Evolutionary conservation across 1,284 basidiomycete species (phyloP), one percentile per base, ranked within the genome.

Genomic region (Mixia osmundae): DNA sequence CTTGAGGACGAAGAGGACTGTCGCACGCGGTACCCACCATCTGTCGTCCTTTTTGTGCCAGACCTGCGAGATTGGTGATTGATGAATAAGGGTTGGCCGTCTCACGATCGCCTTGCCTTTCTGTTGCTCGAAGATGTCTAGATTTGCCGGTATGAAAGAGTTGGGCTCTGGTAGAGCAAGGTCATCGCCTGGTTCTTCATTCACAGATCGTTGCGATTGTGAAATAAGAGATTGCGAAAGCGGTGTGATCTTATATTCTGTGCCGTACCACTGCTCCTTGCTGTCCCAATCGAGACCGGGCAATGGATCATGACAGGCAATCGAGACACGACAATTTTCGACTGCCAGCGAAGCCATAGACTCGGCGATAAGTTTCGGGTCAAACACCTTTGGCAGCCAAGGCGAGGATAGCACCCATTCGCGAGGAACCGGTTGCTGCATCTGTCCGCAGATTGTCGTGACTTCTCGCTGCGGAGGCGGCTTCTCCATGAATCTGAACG

Each of bases 31-130:
- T 4, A 87, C 69, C 76, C 80, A 89, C 61, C 87, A 94, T 42
- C 66, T 68, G 56, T 95, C 85, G 53, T 95, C 87, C 52, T 83
- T 83, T 64, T 95, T 95, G 59, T 85, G 70, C 85, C 85, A 95
- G 9, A 91, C 57, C 15, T 71, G 65, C 1, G 72, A 76, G 23
- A 75, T 51, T 1, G 67, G 58, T 0, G 71, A 79, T 53, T 80
- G 66, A 20, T 68, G 62, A 37, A 94, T 65, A 40, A 85, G 67
- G 45, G 67, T 61, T 9, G 87, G 87, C 21, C 74, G 67, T 39
- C 67, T 68, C 37, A 67, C 54, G 11, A 76, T 76, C 73, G 80
- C 76, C 61, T 72, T 61, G 1, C 59, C 49, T 3, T 72, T 66
- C 18, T 62, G 62, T 57, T 74, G 82, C 32, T 41, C 40, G 25